phyloP scores from a whole-genome alignment of 345 rosid species.

The Ricinus communis region DNA sequence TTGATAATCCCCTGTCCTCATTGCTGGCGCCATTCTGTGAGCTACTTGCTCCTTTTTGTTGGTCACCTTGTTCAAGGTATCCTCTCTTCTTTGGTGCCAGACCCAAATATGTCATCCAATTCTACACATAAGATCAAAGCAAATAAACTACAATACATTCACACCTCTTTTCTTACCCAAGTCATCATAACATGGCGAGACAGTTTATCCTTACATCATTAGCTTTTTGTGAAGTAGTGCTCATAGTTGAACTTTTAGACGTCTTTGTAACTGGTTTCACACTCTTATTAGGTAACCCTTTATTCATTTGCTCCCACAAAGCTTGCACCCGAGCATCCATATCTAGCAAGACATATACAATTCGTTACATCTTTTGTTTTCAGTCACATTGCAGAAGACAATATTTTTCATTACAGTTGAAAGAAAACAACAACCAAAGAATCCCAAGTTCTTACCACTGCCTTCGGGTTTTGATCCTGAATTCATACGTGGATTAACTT shows the following conservation, averaged over 20 bases:
- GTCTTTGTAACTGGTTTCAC: conserved; percentile 33
- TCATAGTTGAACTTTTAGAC: conserved; percentile 25
- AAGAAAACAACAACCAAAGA: background rate
- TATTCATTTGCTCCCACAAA: conserved; percentile 69
- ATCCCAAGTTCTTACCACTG: conserved; percentile 28
- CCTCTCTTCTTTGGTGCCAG: conserved; percentile 12
- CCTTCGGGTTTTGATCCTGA: conserved; percentile 28
- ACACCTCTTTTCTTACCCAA: background rate
- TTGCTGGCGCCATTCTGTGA: background rate
- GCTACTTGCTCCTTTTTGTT: background rate
- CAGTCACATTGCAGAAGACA: background rate
- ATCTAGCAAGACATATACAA: conserved; percentile 25
- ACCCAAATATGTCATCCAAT: conserved; percentile 39
- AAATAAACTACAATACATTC: background rate
- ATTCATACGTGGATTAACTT: conserved; percentile 23
- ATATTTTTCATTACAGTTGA: background rate
- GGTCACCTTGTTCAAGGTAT: background rate
- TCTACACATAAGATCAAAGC: conserved; percentile 26
- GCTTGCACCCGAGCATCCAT: conserved; percentile 45
- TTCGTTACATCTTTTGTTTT: conserved; percentile 2
- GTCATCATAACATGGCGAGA: background rate
- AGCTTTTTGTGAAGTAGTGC: conserved; percentile 30
- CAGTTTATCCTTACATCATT: conserved; percentile 45
- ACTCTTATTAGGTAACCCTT: conserved; percentile 39
- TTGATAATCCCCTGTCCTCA: conserved; percentile 22